Evolutionary conservation across 352 stramenopile genomes (phyloP).

Genomic region (Globisporangium viniferum): DNA sequence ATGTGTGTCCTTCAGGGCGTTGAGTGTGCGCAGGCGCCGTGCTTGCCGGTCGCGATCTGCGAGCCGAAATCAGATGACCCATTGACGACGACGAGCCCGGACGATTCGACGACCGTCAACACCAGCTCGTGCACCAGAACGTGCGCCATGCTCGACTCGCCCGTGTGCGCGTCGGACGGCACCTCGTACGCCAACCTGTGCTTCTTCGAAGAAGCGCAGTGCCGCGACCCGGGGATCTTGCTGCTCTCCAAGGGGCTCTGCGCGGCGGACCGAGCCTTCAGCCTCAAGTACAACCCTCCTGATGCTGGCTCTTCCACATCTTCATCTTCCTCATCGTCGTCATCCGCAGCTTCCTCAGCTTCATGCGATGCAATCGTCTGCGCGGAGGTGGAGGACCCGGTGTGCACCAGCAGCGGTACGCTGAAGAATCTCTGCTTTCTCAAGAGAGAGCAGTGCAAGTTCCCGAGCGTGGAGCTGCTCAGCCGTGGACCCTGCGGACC

Average conservation of each 20-base stretch:
- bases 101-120: neutral
- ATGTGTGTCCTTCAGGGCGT: constrained; percentile 39
- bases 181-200: constrained; percentile 52
- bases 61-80: constrained; percentile 21
- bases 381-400: constrained; percentile 34
- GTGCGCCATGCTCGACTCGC: constrained; percentile 36
- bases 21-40: constrained; percentile 33
- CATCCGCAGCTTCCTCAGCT: neutral
- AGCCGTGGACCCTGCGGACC: constrained; percentile 25
- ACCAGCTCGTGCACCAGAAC: constrained; percentile 20
- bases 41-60: constrained; percentile 43
- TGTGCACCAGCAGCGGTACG: constrained; percentile 47
- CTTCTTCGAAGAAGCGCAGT: constrained; percentile 50
- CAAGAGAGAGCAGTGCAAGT: constrained; percentile 29
- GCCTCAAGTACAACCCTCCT: constrained; percentile 29
- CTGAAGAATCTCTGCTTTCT: constrained; percentile 48
- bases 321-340: neutral
- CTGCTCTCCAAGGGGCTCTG: constrained; percentile 29
- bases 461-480: constrained; percentile 22
- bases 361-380: constrained; percentile 33
- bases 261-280: constrained; percentile 22
- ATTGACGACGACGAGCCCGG: neutral
- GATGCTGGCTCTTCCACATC: neutral
- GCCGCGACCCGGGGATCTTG: constrained; percentile 19
- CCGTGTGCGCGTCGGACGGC: constrained; percentile 43